Evolutionary conservation across 805 yeast genomes (phyloP).

Genomic region (Myxozyma melibiosi): DNA sequence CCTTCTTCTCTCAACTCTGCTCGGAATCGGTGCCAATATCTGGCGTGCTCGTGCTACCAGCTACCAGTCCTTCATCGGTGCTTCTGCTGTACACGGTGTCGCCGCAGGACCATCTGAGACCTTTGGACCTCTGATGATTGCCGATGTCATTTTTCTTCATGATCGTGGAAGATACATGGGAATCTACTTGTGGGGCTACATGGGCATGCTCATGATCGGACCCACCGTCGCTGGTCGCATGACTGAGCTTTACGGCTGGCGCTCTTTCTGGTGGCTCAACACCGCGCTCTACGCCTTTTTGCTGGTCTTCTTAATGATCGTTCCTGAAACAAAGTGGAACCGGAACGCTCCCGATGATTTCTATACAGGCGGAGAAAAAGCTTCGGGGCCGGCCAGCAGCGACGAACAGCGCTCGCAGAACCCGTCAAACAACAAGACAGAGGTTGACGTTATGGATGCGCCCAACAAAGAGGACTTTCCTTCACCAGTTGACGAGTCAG

Average conservation of each 20-base stretch:
- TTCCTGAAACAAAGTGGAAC: constrained; percentile 11
- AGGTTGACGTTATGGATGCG: background rate
- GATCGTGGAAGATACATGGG: constrained; percentile 9
- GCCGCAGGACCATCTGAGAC: constrained; percentile 10
- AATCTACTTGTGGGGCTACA: constrained; percentile 4
- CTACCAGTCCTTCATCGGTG: background rate
- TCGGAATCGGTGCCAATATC: constrained; percentile 5
- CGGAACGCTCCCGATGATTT: background rate
- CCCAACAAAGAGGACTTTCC: no score
- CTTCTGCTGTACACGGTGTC: constrained; percentile 2
- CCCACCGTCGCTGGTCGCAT: constrained; percentile 1
- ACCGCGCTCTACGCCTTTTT: background rate
- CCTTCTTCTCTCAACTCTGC: background rate
- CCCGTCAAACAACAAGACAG: background rate
- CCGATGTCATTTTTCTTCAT: constrained; percentile 9
- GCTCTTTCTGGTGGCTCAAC: constrained; percentile 6
- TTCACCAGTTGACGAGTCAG: no score
- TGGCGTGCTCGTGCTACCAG: constrained; percentile 4
- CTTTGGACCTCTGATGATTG: background rate
- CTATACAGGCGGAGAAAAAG: background rate
- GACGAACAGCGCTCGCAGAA: background rate
- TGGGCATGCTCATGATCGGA: background rate
- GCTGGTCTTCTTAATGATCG: background rate
- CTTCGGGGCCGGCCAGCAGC: background rate
- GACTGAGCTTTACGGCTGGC: constrained; percentile 8